Evolutionary conservation across 352 stramenopile species (phyloP).

Genomic region (Phytopythium delawarense): DNA sequence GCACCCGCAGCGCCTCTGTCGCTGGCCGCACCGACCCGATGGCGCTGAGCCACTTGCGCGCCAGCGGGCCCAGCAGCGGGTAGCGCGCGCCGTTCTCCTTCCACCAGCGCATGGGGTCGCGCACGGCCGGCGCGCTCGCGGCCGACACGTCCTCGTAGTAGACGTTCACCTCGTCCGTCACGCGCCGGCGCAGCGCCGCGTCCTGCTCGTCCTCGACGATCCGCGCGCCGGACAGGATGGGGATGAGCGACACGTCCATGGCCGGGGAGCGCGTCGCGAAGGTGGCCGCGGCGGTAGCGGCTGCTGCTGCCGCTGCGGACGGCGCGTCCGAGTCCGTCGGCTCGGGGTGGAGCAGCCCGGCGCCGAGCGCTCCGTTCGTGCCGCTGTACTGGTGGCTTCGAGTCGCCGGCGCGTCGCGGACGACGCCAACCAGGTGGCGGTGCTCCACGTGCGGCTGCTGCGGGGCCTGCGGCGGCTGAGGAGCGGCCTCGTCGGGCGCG

Average conservation of each 20-base stretch:
- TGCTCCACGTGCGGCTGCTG: constrained; percentile 23
- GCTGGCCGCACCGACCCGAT: constrained; percentile 35
- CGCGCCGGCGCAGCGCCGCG: constrained; percentile 20
- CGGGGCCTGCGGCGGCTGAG: constrained; percentile 17
- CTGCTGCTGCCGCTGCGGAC: background rate
- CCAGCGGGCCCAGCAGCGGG: constrained; percentile 36
- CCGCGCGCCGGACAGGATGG: background rate
- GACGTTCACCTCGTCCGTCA: constrained; percentile 30
- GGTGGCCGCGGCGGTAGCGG: background rate
- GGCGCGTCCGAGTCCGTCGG: background rate
- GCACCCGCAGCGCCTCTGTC: constrained; percentile 9
- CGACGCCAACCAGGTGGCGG: constrained; percentile 14
- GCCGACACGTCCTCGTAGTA: constrained; percentile 36
- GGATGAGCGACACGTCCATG: constrained; percentile 5
- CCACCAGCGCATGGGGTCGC: constrained; percentile 45
- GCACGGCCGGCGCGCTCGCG: constrained; percentile 31
- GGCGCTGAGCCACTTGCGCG: constrained; percentile 39
- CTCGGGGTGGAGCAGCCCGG: background rate
- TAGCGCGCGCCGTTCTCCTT: constrained; percentile 27
- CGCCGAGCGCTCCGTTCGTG: background rate
- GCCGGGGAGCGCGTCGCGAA: background rate
- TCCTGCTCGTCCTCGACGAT: constrained; percentile 24
- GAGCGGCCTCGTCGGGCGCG: constrained; percentile 27
- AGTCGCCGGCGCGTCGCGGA: constrained; percentile 1
- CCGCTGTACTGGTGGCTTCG: background rate